Evolutionary conservation across 2,329 filamentous ascomycete genomes (phyloP), one percentile per base, ranked within the genome.

Genomic region (Stemphylium beticola): DNA sequence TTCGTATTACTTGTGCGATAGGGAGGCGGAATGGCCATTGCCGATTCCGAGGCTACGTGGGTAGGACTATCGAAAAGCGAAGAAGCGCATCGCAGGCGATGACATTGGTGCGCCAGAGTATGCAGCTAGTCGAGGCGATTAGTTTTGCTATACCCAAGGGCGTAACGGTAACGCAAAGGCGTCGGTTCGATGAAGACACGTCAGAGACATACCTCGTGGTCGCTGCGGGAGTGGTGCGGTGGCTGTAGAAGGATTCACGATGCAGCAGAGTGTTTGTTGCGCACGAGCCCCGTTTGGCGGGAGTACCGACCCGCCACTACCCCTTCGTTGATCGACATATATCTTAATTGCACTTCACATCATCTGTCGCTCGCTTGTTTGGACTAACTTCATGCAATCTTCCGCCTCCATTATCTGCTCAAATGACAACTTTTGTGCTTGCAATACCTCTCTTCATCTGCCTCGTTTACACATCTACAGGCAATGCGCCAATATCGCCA

Each of bases 261-360:
- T 60, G 61, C 66, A 64, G 53, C 34, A 55, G 40, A 42, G 44
- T 51, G 46, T 47, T 39, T 48, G 45, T 50, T 49, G 59, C 50
- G 61, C 61, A 58, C 55, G 59, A 58, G 57, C 52, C 57, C 34
- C 33, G 29, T 42, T 52, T 40, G 42, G 39, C 43, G 47, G 46
- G 41, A 41, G 41, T 51, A 55, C 55, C 36, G 48, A 49, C 50
- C 49, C 49, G 55, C 42, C 50, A 39, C 43, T 49, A 50, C 57
- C 49, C 52, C 46, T 51, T 49, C 48, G 58, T 51, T 42, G 53
- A 64, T 64, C 61, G 60, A 43, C 61, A 56, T 24, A 17, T 33
- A 40, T 64, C 61, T 62, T 64, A 60, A 62, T 60, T 60, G 43
- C 59, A 64, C 61, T 48, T 64, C 61, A 62, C 47, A 38, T 53